These are phyloP conservation scores for Nemania diffusa DNA, from an alignment of 2,329 filamentous ascomycete genomes.

Conservation along the genomic window DNA sequence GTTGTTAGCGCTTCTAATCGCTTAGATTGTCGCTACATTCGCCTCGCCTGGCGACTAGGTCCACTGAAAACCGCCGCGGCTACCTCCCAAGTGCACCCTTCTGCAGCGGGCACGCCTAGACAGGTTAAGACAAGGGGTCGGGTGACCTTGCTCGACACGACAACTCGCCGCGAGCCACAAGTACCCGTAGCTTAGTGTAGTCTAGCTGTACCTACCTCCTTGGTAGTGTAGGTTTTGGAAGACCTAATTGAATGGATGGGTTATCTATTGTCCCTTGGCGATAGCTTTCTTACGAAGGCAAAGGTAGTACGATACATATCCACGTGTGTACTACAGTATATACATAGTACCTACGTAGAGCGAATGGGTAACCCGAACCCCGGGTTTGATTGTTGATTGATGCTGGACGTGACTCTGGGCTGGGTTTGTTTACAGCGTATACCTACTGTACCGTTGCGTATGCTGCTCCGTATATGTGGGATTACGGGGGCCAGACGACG, in stretches of 20 bases:
- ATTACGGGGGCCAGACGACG: constrained; percentile 23
- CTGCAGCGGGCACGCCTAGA: constrained; percentile 34
- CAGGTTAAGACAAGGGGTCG: constrained; percentile 32
- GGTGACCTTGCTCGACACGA: constrained; percentile 36
- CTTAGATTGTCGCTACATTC: constrained; percentile 30
- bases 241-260: not conserved
- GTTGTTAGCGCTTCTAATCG: constrained; percentile 37
- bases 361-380: constrained; percentile 18
- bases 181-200: constrained; percentile 19
- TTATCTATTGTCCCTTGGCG: constrained; percentile 10
- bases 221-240: constrained; percentile 11
- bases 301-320: constrained; percentile 10
- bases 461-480: constrained; percentile 24
- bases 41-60: constrained; percentile 26
- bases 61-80: constrained; percentile 29
- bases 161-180: constrained; percentile 27
- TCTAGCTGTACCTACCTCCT: not conserved
- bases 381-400: not conserved
- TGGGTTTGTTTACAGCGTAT: constrained; percentile 15
- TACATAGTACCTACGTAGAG: not conserved
- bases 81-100: constrained; percentile 26
- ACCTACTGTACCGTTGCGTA: not conserved
- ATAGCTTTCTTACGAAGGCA: constrained; percentile 1
- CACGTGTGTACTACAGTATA: constrained; percentile 17
- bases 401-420: constrained; percentile 11